Evolutionary conservation across 495 filamentous ascomycete genomes (phyloP).

Genomic region (Podospora comata): DNA sequence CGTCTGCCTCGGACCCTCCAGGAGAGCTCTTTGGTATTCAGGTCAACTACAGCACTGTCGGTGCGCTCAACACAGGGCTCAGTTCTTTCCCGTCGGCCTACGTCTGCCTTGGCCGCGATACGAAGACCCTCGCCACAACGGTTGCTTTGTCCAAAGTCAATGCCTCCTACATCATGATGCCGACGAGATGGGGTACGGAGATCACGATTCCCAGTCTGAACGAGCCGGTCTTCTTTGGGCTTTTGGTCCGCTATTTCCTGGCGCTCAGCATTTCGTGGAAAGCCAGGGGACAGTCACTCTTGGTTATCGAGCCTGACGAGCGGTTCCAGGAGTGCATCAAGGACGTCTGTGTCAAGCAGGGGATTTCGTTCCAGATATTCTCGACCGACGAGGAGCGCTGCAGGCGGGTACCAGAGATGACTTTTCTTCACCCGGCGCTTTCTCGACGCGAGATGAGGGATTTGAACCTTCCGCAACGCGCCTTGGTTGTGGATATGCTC

Average conservation of each 20-base stretch:
- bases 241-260: slow-evolving; percentile 29
- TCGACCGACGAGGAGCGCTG: slow-evolving; percentile 17
- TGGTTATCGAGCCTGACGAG: slow-evolving; percentile 38
- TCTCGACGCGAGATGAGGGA: slow-evolving; percentile 28
- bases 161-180: slow-evolving; percentile 29
- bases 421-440: slow-evolving; percentile 27
- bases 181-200: neutral
- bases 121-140: slow-evolving; percentile 21
- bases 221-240: slow-evolving; percentile 15
- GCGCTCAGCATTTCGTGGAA: slow-evolving; percentile 19
- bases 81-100: slow-evolving; percentile 11
- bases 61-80: slow-evolving; percentile 22
- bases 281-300: neutral
- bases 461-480: slow-evolving; percentile 24
- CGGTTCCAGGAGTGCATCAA: slow-evolving; percentile 29
- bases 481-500: slow-evolving; percentile 34
- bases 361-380: slow-evolving; percentile 20
- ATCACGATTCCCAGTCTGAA: slow-evolving; percentile 1
- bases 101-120: slow-evolving; percentile 35
- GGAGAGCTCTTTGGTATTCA: slow-evolving; percentile 21
- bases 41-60: slow-evolving; percentile 40
- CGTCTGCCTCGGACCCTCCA: neutral
- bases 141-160: slow-evolving; percentile 33
- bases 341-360: slow-evolving; percentile 21
- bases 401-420: neutral